Conservation (phyloP, 371 early-diverging fungal species). For the Mycotypha africana region DNA sequence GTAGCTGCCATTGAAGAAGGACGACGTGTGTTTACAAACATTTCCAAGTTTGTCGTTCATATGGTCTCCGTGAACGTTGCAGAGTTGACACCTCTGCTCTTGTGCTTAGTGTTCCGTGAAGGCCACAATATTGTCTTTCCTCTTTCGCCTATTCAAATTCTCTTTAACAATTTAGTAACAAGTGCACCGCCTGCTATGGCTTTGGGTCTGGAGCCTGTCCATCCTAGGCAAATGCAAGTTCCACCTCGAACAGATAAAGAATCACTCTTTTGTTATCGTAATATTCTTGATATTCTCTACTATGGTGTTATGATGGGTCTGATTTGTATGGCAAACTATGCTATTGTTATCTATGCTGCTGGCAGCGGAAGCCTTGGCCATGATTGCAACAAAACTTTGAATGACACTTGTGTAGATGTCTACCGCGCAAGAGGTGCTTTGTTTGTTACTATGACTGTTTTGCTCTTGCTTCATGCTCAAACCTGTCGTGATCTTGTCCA, state of each 20-base stretch:
- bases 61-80: conserved; percentile 82
- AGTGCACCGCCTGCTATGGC: conserved; percentile 79
- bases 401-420: conserved; percentile 52
- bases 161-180: conserved; percentile 83
- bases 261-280: conserved; percentile 63
- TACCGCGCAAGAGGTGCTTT: conserved; percentile 70
- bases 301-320: conserved; percentile 69
- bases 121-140: conserved; percentile 56
- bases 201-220: conserved; percentile 78
- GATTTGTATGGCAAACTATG: conserved; percentile 64
- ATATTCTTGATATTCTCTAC: conserved; percentile 62
- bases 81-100: conserved; percentile 59
- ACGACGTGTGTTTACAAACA: conserved; percentile 84
- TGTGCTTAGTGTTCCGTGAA: conserved; percentile 65
- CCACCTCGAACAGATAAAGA: conserved; percentile 69
- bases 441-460: conserved; percentile 60
- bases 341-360: conserved; percentile 55
- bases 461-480: conserved; percentile 65
- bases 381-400: conserved; percentile 49
- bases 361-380: conserved; percentile 46
- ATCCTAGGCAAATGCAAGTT: conserved; percentile 69
- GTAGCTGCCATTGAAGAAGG: conserved; percentile 78
- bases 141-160: conserved; percentile 73
- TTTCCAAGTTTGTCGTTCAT: conserved; percentile 85
- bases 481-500: conserved; percentile 64